Evolutionary conservation across 345 rosid genomes (phyloP).

Genomic region (Clarkia xantiana): DNA sequence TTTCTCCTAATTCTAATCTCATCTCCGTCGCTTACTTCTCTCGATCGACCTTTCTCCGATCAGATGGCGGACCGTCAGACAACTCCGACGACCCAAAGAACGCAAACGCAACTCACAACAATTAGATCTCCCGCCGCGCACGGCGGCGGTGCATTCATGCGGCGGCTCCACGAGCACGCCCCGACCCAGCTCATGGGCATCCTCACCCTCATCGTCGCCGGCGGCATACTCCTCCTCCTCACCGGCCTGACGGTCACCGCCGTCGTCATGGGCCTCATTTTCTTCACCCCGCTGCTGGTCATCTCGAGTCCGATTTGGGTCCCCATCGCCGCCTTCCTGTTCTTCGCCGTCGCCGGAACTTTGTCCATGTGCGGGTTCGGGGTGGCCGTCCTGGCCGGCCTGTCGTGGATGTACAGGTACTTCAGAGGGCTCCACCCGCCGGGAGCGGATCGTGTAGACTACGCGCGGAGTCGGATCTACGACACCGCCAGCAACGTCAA

Average conservation of each 20-base stretch:
- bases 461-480: slow-evolving; percentile 54
- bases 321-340: slow-evolving; percentile 27
- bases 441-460: slow-evolving; percentile 51
- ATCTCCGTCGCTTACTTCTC: too few relatives aligned
- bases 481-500: slow-evolving; percentile 69
- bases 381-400: slow-evolving; percentile 23
- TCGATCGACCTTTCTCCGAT: not conserved
- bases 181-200: slow-evolving; percentile 46
- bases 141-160: slow-evolving; percentile 22
- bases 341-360: slow-evolving; percentile 23
- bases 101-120: not conserved
- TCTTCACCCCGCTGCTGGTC: slow-evolving; percentile 46
- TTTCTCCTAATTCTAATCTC: too few relatives aligned
- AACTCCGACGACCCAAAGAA: too few relatives aligned
- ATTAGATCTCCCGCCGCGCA: slow-evolving; percentile 2
- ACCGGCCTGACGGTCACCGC: slow-evolving; percentile 43
- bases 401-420: slow-evolving; percentile 59
- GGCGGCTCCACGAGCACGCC: slow-evolving; percentile 32
- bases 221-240: slow-evolving; percentile 53
- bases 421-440: slow-evolving; percentile 53
- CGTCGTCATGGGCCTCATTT: slow-evolving; percentile 28
- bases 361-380: slow-evolving; percentile 39
- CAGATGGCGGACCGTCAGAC: slow-evolving; percentile 6
- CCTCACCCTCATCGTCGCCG: slow-evolving; percentile 39
- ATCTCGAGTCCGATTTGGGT: slow-evolving; percentile 71